Evolutionary conservation across 805 yeast genomes (phyloP), one percentile per base, ranked within the genome.

Genomic region (Nakazawaea ishiwadae): DNA sequence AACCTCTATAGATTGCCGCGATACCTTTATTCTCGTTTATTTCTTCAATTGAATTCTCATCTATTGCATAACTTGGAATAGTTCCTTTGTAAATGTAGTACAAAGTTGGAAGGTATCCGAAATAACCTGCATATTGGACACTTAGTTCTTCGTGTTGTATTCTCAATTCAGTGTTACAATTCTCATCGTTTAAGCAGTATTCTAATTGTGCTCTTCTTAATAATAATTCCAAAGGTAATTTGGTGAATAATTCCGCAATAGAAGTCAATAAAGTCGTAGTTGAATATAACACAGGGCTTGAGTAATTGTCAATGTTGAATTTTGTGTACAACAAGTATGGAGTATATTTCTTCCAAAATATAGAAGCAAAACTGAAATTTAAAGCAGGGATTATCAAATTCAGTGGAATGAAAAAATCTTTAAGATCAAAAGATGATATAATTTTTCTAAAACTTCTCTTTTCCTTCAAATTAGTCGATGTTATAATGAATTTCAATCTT

Each of bases 161-260:
- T 31, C 75, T 71, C 49, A 65, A 64, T 42, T 56, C 68, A 56
- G 55, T 58, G 37, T 75, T 78, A 16, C 61, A 63, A 18, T 52
- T 49, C 0, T 55, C 52, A 30, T 49, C 49, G 38, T 60, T 56
- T 17, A 83, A 51, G 46, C 88, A 67, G 53, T 77, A 79, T 42
- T 77, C 67, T 8, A 88, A 77, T 57, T 91, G 97, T 12, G 91
- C 89, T 48, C 96, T 78, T 46, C 95, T 71, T 45, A 87, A 71
- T 31, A 91, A 59, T 11, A 95, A 89, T 54, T 91, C 99, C 39
- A 89, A 73, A 3, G 99, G 99, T 47, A 93, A 67, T 55, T 80
- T 81, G 42, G 89, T 69, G 46, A 83, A 76, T 30, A 91, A 68
- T 50, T 88, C 95, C 35, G 77, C 44, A 16, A 83, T 62, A 39